Evolutionary conservation across 352 stramenopile species (phyloP), one percentile per base, ranked within the genome.

Genomic region (Globisporangium spinosum): DNA sequence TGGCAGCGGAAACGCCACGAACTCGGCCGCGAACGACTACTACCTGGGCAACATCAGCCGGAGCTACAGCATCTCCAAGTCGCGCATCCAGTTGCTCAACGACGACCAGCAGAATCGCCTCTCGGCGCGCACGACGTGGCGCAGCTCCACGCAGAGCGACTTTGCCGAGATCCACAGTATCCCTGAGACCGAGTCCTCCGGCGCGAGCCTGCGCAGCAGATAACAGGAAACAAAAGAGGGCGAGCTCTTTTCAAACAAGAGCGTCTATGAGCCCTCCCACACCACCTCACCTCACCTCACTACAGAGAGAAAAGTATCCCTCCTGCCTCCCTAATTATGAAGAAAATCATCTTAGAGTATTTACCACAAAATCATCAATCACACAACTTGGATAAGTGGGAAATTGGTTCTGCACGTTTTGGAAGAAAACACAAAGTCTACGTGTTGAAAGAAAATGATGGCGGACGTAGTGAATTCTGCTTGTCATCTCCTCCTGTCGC

Each of bases 31-130:
- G 20, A 71, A 67, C 59, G 66, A 71, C 58, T 71, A 71, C 40
- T 71, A 71, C 53, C 10, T 67, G 59, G 35, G 35, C 38, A 71
- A 67, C 61, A 72, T 69, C 54, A 56, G 22, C 15, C 60, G 61
- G 17, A 62, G 29, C 32, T 69, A 72, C 35, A 65, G 40, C 29
- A 59, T 72, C 57, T 68, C 67, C 61, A 72, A 72, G 67, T 68
- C 67, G 43, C 67, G 67, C 45, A 62, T 72, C 35, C 61, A 72
- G 56, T 45, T 72, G 43, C 47, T 72, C 43, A 68, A 72, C 35
- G 67, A 72, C 45, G 67, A 72, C 32, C 61, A 69, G 38, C 67
- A 72, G 32, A 72, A 9, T 34, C 67, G 67, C 1, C 49, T 72
- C 27, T 72, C 67, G 23, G 62, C 43, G n/a, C 61, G 61, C 40